Percentiles rank a stretch among this genome's conserved stretches.
Evolutionary conservation across 768 basidiomycete genomes (phyloP).

Genomic region (Tephrocybe sp.): DNA sequence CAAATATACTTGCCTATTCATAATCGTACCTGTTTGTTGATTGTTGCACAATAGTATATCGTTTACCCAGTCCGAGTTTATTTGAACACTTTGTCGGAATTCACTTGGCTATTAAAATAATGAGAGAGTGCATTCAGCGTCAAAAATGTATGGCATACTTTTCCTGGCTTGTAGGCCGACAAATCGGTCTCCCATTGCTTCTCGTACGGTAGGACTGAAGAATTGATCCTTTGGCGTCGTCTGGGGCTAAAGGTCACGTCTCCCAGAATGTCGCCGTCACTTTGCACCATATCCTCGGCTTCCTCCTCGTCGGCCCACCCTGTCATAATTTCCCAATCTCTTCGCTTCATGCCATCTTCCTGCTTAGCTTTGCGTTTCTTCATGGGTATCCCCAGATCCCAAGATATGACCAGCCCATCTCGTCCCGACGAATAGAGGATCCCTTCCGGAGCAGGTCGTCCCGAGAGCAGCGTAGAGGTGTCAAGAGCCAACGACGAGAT

Average conservation of each 20-base stretch:
- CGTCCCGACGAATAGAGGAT: conserved; percentile 89
- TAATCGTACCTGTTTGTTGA: conserved; percentile 84
- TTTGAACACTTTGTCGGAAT: conserved; percentile 87
- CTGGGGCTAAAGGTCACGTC: conserved; percentile 46
- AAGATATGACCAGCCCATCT: conserved; percentile 84
- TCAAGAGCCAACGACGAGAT: conserved; percentile 88
- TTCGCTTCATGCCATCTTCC: conserved; percentile 20
- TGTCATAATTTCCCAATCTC: conserved; percentile 74
- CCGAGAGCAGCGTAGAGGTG: conserved; percentile 72
- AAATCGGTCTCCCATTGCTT: conserved; percentile 78
- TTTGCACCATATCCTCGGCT: conserved; percentile 49
- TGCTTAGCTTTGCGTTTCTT: conserved; percentile 38
- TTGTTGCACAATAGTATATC: conserved; percentile 89
- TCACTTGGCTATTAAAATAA: conserved; percentile 40
- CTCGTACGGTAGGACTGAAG: conserved; percentile 56
- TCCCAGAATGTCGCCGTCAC: conserved; percentile 75
- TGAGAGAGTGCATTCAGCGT: conserved; percentile 2
- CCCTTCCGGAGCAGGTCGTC: conserved; percentile 67
- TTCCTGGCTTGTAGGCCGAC: conserved; percentile 43
- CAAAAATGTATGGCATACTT: conserved; percentile 30
- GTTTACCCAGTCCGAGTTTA: conserved; percentile 95
- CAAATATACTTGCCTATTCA: conserved; percentile 76
- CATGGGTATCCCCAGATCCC: conserved; percentile 78
- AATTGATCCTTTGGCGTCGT: conserved; percentile 35
- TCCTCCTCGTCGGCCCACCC: conserved; percentile 83